Percentiles rank a stretch among this genome's conserved stretches.
Conservation (phyloP, 2,329 filamentous ascomycete genomes). For the Diaporthe ampelina region DNA sequence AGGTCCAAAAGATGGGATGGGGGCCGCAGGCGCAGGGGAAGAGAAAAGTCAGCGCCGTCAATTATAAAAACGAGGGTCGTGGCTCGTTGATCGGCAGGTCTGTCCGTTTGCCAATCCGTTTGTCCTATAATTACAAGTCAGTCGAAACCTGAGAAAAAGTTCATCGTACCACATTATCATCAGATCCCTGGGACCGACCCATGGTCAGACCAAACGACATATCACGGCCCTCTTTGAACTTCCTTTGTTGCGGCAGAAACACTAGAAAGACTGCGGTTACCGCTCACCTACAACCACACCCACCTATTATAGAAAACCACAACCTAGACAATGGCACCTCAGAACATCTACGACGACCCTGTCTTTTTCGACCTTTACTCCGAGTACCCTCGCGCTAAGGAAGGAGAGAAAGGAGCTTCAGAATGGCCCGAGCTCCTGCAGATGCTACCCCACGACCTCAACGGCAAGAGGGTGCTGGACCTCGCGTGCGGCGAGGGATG, state of each 20-base stretch:
- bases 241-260: constrained; percentile 29
- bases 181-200: constrained; percentile 17
- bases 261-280: constrained; percentile 29
- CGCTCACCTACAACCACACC: constrained; percentile 20
- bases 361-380: constrained; percentile 60
- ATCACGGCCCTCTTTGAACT: constrained; percentile 30
- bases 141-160: constrained; percentile 25
- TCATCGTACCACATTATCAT: constrained; percentile 26
- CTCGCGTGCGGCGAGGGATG: constrained; percentile 63
- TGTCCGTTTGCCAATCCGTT: constrained; percentile 8
- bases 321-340: constrained; percentile 41
- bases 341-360: constrained; percentile 58
- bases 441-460: constrained; percentile 53
- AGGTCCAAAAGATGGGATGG: constrained; percentile 22
- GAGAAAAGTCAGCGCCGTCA: constrained; percentile 24
- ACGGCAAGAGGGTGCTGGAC: constrained; percentile 55
- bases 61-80: constrained; percentile 32
- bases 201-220: constrained; percentile 30
- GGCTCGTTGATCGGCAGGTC: constrained; percentile 24
- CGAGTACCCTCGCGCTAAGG: constrained; percentile 55
- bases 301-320: not conserved
- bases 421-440: constrained; percentile 60
- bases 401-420: constrained; percentile 56
- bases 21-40: not conserved
- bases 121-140: constrained; percentile 22